Percentiles rank a stretch among this genome's conserved stretches.
Conservation (phyloP, 805 yeast species). For the Ogataea glucozyma region DNA sequence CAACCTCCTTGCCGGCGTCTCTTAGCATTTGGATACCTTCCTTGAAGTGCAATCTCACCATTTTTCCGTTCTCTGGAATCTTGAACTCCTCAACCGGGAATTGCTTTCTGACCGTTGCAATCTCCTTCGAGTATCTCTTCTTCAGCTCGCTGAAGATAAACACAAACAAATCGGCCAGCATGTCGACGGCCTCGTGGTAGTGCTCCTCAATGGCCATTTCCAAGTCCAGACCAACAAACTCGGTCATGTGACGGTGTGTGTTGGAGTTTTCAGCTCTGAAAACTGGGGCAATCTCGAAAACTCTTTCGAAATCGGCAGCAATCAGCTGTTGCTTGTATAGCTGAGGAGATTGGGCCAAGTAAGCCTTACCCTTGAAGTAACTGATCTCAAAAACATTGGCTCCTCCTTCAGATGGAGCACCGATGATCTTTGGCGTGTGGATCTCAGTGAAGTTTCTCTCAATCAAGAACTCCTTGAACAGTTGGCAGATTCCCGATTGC, state of each 20-base stretch:
- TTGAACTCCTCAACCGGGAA: constrained; percentile 97
- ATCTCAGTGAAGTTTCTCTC: constrained; percentile 77
- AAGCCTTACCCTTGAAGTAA: constrained; percentile 91
- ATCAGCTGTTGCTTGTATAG: constrained; percentile 96
- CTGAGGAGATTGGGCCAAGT: constrained; percentile 97
- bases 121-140: constrained; percentile 76
- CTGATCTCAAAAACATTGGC: constrained; percentile 92
- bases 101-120: constrained; percentile 87
- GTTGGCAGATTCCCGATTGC: constrained; percentile 82
- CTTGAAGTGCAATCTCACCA: constrained; percentile 85
- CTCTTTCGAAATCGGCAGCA: constrained; percentile 96
- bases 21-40: constrained; percentile 89
- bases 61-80: constrained; percentile 89
- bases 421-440: constrained; percentile 94
- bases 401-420: constrained; percentile 98
- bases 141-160: constrained; percentile 86
- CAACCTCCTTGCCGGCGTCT: constrained; percentile 83
- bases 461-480: constrained; percentile 86
- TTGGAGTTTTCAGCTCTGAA: constrained; percentile 99
- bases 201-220: constrained; percentile 99
- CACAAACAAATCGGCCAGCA: constrained; percentile 65
- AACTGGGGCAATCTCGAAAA: constrained; percentile 95
- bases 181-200: constrained; percentile 82
- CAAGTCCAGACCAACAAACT: constrained; percentile 94
- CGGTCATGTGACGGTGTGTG: constrained; percentile 99